Evolutionary conservation across 768 basidiomycete genomes (phyloP), one percentile per base, ranked within the genome.

Genomic region (Gloeopeniophorella convolvens): DNA sequence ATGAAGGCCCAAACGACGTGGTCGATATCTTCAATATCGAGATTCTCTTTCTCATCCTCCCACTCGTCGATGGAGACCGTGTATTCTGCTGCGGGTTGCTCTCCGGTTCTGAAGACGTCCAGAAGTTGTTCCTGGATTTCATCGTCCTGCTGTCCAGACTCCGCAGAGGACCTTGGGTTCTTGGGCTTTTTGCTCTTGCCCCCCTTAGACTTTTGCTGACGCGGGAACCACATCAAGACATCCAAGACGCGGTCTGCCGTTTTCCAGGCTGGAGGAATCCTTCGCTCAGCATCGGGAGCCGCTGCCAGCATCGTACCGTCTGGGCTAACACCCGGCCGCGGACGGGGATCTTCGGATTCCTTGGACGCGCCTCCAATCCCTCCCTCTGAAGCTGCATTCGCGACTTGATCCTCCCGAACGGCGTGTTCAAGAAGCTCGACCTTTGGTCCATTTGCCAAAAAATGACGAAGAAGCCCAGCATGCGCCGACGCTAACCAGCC

Each of bases 191-290:
- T 50, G 49, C 51, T 58, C 50, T 50, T 64, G 33, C 16, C 65
- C 57, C 48, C 42, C 60, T 47, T 51, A 39, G 20, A 10, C 49
- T 59, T 62, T 62, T 45, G 54, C 43, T 59, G 56, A 39, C 60
- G 44, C 15, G 80, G 74, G 39, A 68, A 68, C 78, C 85, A 84
- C 15, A 94, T 66, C 35, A 79, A 67, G 20, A 93, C 70, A 58
- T 96, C 90, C 28, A 99, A 72, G 23, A 98, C 73, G n/a, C 94
- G 83, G 60, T 95, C 93, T n/a, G 91, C 73, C 0, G 85, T 90
- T 66, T 82, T 85, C 95, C 95, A 97, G 6, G 78, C 72, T 1
- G 68, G 68, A 6, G 92, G 90, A 18, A 97, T 85, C 50, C 78
- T 74, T 13, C 66, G 69, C 57, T 87, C 81, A 2, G 92, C 94